Conservation (phyloP, 495 filamentous ascomycete genomes). For the Lophium mytilinum region DNA sequence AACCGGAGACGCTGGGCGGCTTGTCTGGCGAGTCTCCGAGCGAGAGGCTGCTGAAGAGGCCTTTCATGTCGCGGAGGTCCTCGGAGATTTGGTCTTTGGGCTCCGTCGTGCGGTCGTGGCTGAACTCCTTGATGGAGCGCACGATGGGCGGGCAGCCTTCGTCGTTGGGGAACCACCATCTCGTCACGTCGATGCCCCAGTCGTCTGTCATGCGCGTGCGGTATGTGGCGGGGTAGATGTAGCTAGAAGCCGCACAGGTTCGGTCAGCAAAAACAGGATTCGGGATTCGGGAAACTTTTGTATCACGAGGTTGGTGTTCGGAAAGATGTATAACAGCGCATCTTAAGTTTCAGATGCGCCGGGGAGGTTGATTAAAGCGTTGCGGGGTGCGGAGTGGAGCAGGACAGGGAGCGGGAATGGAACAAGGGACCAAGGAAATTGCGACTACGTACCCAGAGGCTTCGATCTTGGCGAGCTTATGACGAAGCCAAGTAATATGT, state of each 20-base stretch:
- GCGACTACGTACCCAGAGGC: constrained; percentile 63
- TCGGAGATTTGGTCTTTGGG: constrained; percentile 55
- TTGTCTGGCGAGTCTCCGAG: constrained; percentile 20
- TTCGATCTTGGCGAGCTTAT: constrained; percentile 73
- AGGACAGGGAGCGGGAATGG: background rate
- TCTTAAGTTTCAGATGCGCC: no score
- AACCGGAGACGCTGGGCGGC: background rate
- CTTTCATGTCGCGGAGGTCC: constrained; percentile 66
- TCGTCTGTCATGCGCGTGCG: constrained; percentile 63
- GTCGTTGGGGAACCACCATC: constrained; percentile 85
- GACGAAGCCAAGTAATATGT: constrained; percentile 75
- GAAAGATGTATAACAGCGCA: no score
- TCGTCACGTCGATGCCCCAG: constrained; percentile 59
- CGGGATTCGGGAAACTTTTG: background rate
- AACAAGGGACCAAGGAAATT: background rate
- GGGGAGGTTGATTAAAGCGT: background rate
- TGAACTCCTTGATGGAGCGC: constrained; percentile 66
- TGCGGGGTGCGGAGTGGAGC: constrained; percentile 6
- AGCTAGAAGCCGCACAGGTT: constrained; percentile 43
- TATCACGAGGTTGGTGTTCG: background rate
- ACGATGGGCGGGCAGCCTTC: constrained; percentile 64
- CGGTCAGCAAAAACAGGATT: background rate
- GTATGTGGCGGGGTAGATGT: constrained; percentile 68
- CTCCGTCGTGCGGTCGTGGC: constrained; percentile 55
- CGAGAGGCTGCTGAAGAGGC: constrained; percentile 47